phyloP scores from a whole-genome alignment of 441 rosid genomes.

The Erysimum cheiri region DNA sequence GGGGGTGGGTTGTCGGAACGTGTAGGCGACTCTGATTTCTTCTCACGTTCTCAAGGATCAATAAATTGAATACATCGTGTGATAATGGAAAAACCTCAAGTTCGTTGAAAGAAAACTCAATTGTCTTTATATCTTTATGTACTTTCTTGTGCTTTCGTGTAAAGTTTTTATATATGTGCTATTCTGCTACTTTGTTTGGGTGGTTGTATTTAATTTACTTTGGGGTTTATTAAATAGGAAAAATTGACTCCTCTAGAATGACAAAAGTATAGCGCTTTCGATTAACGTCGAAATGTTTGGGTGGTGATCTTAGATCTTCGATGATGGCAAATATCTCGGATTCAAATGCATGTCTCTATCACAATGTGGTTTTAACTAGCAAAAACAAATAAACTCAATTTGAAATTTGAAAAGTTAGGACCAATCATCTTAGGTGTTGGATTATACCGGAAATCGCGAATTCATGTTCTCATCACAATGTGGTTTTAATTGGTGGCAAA shows the following conservation, averaged over 20 bases:
- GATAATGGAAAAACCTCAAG: not conserved
- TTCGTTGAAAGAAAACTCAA: conserved; percentile 6
- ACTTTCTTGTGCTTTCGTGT: not conserved
- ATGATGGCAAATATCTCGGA: not conserved
- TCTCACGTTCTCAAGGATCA: not conserved
- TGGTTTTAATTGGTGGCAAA: not conserved
- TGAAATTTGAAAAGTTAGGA: not conserved
- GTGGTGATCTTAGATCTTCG: not conserved
- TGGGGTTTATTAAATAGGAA: not conserved
- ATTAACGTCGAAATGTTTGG: conserved; percentile 2
- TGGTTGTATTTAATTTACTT: not conserved
- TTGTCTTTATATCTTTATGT: conserved; percentile 11
- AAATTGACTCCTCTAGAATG: not conserved
- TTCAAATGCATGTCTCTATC: not conserved
- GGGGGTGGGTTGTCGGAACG: not conserved
- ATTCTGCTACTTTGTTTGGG: not conserved
- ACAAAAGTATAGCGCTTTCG: not conserved
- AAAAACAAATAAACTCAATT: not conserved
- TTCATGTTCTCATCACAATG: not conserved
- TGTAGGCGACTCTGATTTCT: not conserved
- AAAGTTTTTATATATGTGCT: not conserved
- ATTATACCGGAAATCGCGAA: not conserved
- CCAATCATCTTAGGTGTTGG: not conserved
- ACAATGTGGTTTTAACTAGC: conserved; percentile 15
- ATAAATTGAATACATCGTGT: conserved; percentile 1